A percentile compares a stretch with the other conserved stretches of the same genome.
Evolutionary conservation across 192 early-diverging fungal genomes (phyloP).

Genomic region (Allomyces macrogynus): DNA sequence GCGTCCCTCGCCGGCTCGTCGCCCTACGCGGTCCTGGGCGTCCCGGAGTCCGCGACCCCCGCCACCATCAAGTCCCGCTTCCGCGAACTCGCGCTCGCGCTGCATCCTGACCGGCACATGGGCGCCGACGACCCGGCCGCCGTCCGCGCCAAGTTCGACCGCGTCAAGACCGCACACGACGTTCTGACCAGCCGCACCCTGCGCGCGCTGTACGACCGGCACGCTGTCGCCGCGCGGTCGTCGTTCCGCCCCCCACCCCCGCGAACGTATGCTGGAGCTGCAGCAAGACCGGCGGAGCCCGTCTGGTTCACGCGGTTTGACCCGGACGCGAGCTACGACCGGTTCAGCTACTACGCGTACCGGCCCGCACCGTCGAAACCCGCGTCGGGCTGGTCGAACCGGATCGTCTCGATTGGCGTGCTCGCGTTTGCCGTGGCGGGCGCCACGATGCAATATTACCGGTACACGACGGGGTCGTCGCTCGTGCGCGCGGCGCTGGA

Average conservation of each 20-base stretch:
- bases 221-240: background rate
- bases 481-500: background rate
- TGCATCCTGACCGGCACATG: background rate
- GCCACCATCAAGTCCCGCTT: background rate
- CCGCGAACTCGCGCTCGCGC: background rate
- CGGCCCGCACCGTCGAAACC: background rate
- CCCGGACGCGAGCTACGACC: background rate
- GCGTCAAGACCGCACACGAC: background rate
- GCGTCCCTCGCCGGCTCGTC: background rate
- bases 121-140: background rate
- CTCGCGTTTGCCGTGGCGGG: background rate
- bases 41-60: background rate
- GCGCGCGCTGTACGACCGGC: background rate
- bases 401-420: background rate
- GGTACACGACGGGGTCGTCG: background rate
- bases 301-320: background rate
- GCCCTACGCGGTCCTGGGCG: background rate
- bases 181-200: background rate
- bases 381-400: background rate
- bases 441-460: background rate
- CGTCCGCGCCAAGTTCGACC: background rate
- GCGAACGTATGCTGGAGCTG: too few species aligned
- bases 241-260: background rate
- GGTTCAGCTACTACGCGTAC: background rate
- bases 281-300: background rate